These are phyloP conservation scores for Fusarium udum DNA, from an alignment of 2,329 filamentous ascomycete species.

Conservation along the genomic window DNA sequence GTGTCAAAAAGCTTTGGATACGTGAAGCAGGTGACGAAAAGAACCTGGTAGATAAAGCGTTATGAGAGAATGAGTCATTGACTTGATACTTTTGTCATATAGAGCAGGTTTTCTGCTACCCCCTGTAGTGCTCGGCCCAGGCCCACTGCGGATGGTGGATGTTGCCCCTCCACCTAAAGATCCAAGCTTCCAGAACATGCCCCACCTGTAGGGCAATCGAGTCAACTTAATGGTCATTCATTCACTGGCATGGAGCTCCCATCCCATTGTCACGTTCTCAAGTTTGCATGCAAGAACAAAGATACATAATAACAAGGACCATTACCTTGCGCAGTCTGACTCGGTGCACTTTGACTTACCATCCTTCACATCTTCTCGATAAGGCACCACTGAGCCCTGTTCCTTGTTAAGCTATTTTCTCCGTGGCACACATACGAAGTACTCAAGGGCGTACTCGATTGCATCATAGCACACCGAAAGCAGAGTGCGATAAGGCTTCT, in stretches of 20 bases:
- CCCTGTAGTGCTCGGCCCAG: neutral
- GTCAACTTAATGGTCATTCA: neutral
- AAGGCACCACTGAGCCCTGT: neutral
- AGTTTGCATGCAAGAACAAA: constrained; percentile 1
- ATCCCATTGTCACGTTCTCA: constrained; percentile 2
- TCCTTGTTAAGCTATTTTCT: neutral
- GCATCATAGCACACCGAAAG: neutral
- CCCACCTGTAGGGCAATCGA: neutral
- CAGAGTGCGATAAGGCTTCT: neutral
- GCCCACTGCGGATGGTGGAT: neutral
- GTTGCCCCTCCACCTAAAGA: neutral
- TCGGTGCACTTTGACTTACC: neutral
- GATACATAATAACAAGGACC: neutral
- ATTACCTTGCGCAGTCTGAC: neutral
- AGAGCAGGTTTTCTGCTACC: neutral
- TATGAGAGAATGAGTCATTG: fast-evolving
- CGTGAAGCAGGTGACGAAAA: neutral
- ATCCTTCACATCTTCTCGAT: neutral
- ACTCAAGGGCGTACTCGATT: neutral
- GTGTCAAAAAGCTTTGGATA: neutral
- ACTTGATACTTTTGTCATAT: neutral
- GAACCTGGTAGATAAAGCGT: fast-evolving
- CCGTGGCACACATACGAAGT: neutral
- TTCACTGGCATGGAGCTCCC: neutral
- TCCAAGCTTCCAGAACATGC: constrained; percentile 4